These are phyloP conservation scores for Botrytis pseudocinerea DNA, from an alignment of 2,329 filamentous ascomycete species.

Conservation along the genomic window DNA sequence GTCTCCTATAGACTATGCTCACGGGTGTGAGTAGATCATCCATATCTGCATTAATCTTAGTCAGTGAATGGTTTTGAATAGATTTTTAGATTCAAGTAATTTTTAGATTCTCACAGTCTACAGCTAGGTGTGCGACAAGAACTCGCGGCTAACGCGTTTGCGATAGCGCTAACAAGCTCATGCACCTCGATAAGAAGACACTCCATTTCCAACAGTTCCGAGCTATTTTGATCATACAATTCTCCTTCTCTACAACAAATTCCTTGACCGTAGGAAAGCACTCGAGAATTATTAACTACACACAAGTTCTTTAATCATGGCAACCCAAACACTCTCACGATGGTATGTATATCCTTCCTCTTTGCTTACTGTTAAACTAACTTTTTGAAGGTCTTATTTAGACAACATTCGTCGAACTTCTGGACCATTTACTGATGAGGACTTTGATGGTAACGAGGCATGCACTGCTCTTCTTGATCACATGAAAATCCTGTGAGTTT, in stretches of 20 bases:
- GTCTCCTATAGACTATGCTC: constrained; percentile 43
- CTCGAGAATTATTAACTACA: background rate
- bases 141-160: constrained; percentile 20
- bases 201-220: constrained; percentile 3
- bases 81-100: background rate
- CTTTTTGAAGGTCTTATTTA: constrained; percentile 72
- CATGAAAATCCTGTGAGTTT: constrained; percentile 70
- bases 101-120: background rate
- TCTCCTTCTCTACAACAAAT: background rate
- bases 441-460: constrained; percentile 49
- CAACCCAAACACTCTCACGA: constrained; percentile 21
- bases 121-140: background rate
- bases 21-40: constrained; percentile 51
- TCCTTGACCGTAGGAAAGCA: background rate
- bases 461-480: constrained; percentile 59
- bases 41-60: constrained; percentile 44
- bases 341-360: constrained; percentile 29
- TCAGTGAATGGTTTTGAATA: background rate
- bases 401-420: constrained; percentile 74
- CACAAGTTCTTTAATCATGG: background rate
- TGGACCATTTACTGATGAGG: constrained; percentile 79
- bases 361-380: background rate
- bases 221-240: background rate
- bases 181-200: constrained; percentile 30
- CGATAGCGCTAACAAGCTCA: constrained; percentile 24